Conservation (phyloP, 192 early-diverging fungal genomes). For the Backusella luteola region DNA sequence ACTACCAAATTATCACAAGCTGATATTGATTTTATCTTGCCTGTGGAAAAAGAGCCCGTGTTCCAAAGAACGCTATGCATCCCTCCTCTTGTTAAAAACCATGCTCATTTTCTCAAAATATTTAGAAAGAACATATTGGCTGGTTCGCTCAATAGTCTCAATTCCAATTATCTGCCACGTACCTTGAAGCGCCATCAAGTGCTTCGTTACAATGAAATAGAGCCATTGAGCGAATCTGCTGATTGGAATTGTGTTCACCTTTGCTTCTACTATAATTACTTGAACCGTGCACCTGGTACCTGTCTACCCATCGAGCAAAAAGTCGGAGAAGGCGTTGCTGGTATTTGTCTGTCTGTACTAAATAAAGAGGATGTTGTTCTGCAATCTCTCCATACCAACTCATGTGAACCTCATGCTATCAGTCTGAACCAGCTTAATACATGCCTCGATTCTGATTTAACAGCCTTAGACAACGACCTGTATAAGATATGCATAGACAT, state of each 20-base stretch:
- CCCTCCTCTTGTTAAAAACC: conserved; percentile 53
- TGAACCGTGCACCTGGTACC: conserved; percentile 30
- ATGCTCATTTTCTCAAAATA: conserved; percentile 61
- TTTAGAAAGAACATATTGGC: conserved; percentile 60
- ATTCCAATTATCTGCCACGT: conserved; percentile 39
- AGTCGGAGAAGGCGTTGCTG: conserved; percentile 54
- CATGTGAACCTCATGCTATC: neutral
- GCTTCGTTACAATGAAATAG: conserved; percentile 34
- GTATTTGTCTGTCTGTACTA: conserved; percentile 47
- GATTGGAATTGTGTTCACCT: conserved; percentile 28
- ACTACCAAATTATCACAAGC: conserved; percentile 60
- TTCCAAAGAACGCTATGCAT: conserved; percentile 43
- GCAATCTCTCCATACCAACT: conserved; percentile 27
- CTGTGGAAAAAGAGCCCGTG: conserved; percentile 48
- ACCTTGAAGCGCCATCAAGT: conserved; percentile 40
- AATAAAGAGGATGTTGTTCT: conserved; percentile 31
- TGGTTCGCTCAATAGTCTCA: conserved; percentile 40
- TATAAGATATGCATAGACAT: conserved; percentile 48
- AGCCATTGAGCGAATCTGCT: conserved; percentile 7
- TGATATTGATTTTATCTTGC: conserved; percentile 80
- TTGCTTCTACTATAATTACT: conserved; percentile 53
- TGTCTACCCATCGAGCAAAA: conserved; percentile 40
- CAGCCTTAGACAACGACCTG: neutral
- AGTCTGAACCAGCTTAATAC: conserved; percentile 8
- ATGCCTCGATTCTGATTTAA: conserved; percentile 19